Conservation (phyloP, 164 flowering plant genomes). For the Liriodendron chinense region DNA sequence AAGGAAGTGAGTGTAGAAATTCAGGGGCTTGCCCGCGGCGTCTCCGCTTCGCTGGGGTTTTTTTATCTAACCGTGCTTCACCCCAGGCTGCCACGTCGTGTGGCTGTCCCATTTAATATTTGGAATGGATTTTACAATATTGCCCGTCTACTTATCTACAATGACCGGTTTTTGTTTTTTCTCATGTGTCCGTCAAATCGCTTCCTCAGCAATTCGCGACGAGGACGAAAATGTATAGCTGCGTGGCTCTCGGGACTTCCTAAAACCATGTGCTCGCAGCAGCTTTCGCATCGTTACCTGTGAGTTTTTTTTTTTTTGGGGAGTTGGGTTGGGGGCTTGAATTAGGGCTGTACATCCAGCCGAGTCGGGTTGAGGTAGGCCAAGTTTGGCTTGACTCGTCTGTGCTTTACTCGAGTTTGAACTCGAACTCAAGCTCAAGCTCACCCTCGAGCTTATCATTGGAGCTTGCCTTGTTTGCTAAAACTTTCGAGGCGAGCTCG, state of each 20-base stretch:
- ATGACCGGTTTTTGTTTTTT: not conserved
- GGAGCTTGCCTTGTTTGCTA: too few species aligned
- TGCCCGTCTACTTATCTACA: not conserved
- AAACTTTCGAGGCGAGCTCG: too few species aligned
- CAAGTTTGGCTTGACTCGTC: too few species aligned
- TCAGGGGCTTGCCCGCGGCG: slow-evolving; percentile 22
- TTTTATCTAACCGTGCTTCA: slow-evolving; percentile 28
- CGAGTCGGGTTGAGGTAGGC: too few species aligned
- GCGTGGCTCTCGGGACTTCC: not conserved
- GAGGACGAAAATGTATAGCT: not conserved
- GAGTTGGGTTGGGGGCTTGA: too few species aligned
- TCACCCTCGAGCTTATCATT: too few species aligned
- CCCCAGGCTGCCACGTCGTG: slow-evolving; percentile 58
- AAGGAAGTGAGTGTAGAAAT: not conserved
- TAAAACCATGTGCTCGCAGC: too few species aligned
- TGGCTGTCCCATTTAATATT: slow-evolving; percentile 1
- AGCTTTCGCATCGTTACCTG: too few species aligned
- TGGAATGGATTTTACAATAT: not conserved
- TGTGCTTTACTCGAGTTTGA: too few species aligned
- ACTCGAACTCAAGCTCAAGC: too few species aligned
- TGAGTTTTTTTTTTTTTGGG: too few species aligned
- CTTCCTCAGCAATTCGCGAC: not conserved
- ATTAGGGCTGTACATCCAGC: too few species aligned
- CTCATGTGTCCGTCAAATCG: not conserved
- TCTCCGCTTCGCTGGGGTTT: slow-evolving; percentile 22